Evolutionary conservation across 208 protist genomes (phyloP), one percentile per base, ranked within the genome.

Genomic region (Novymonas esmeraldas): DNA sequence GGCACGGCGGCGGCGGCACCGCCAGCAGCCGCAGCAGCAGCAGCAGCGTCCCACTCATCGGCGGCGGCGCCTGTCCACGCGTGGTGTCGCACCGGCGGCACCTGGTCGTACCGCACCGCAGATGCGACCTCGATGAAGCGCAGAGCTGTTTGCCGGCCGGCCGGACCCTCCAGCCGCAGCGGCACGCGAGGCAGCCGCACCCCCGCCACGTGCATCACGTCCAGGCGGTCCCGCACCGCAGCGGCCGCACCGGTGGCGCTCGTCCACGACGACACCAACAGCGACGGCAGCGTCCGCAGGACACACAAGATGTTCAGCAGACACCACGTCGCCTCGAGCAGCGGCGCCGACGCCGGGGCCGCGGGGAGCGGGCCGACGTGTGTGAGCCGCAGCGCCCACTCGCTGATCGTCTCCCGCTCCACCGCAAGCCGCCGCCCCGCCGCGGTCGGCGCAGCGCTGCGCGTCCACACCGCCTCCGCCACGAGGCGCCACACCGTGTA

Each of bases 401-500:
- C 36, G 36, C 7, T 41, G 36, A 41, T 41, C 36, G 36, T 11
- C 36, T 41, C 36, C 36, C 11, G 5, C 36, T 41, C 36, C 36
- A 11, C 36, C 36, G 11, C 36, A 11, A 41, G 36, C 36, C 7
- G 36, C 36, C 7, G 11, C 36, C 11, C 7, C 7, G 36, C 36
- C 36, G 36, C 5, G 36, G 36, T 11, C 36, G 36, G 7, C 49
- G 1, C 22, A 2, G 36, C 0, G 50, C 58, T 68, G 36, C 50
- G 31, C 5, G 20, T 49, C 41, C 58, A 39, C 1, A 59, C 0
- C 1, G 31, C 51, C 24, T 68, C 41, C 2, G 62, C 14, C 39
- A 60, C 41, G 29, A 68, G 57, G 36, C 62, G 62, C 62, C 62
- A 68, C 5, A 68, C 62, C 49, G 51, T 58, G 50, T 59, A 68